A percentile compares a stretch with the other conserved stretches of the same genome.
These are phyloP conservation scores for Lasiodiplodia citricola DNA, from an alignment of 2,329 filamentous ascomycete genomes.

Conservation along the genomic window DNA sequence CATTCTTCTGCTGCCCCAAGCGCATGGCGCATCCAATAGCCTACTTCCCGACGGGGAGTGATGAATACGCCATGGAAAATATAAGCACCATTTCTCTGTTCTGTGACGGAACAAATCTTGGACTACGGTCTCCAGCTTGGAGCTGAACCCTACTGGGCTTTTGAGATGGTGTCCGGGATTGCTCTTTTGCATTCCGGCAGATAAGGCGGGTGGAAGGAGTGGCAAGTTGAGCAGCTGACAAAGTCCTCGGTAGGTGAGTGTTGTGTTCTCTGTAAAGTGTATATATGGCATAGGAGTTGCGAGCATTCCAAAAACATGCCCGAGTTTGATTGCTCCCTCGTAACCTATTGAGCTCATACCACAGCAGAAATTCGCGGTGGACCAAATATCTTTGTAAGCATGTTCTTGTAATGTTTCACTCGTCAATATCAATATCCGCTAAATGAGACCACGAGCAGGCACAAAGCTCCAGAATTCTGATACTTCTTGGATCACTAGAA, in stretches of 20 bases:
- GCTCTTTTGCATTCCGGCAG: background rate
- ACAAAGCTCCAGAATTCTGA: too few relatives aligned
- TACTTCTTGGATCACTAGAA: too few relatives aligned
- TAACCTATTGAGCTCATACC: background rate
- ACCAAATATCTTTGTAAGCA: too few relatives aligned
- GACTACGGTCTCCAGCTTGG: background rate
- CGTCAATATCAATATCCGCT: too few relatives aligned
- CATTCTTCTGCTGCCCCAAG: slow-evolving; percentile 32
- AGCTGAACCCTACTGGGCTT: background rate
- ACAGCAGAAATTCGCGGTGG: background rate
- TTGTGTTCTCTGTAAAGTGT: background rate
- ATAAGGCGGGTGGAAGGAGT: background rate
- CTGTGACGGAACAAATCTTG: background rate
- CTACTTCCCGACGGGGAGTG: slow-evolving; percentile 31
- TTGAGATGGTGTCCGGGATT: background rate
- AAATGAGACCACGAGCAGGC: too few relatives aligned
- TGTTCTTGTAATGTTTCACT: too few relatives aligned
- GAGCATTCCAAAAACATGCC: background rate
- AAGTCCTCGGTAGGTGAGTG: background rate
- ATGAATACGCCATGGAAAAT: too few relatives aligned
- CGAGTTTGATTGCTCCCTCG: background rate
- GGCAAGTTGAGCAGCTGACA: background rate
- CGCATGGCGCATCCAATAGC: slow-evolving; percentile 34
- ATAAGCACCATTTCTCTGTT: background rate
- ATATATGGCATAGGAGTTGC: background rate